Evolutionary conservation across 495 filamentous ascomycete species (phyloP), one percentile per base, ranked within the genome.

Genomic region (Xeromyces bisporus): DNA sequence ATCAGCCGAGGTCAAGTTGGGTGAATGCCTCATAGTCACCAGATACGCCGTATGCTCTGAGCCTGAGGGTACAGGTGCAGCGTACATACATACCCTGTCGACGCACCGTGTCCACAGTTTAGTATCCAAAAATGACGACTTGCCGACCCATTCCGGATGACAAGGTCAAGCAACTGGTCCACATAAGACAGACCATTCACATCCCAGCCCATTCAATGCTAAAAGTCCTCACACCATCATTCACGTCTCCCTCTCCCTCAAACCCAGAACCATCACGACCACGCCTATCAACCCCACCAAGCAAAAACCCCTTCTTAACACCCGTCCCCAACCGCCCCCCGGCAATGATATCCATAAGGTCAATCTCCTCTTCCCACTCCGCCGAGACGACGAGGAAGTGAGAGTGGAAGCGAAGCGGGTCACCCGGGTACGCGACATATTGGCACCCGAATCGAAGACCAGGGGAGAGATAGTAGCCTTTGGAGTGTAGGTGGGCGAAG

Each of bases 401-500:
- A 20, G 78, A 81, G 51, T 97, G 89, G 54, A 87, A 97, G 7
- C 91, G 77, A 16, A 96, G 58, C 0, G 89, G 81, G 52, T 97
- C 89, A 18, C 91, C 91, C 0, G 89, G 89, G 45, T 97, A 96
- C 1, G 86, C 85, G 35, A 80, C 77, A 55, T 83, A 93, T 46
- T 93, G 74, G 44, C 84, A 91, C 18, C 89, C 89, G 44, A 97
- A 97, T 15, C 89, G 80, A 17, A 97, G 63, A 6, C 91, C 89
- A 1, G 89, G 91, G 25, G 78, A 79, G 23, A 91, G 67, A 56
- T 77, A 97, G 51, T 93, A 97, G 21, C 74, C 77, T 9, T 67
- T 56, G 6, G 65, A 56, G 42, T 94, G 85, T 12, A 96, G 66
- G 46, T 89, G 74, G 10, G 65, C 68, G 56, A 58, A 62, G 20